Conservation (phyloP, 2,329 filamentous ascomycete species). For the Didymella glomerata region DNA sequence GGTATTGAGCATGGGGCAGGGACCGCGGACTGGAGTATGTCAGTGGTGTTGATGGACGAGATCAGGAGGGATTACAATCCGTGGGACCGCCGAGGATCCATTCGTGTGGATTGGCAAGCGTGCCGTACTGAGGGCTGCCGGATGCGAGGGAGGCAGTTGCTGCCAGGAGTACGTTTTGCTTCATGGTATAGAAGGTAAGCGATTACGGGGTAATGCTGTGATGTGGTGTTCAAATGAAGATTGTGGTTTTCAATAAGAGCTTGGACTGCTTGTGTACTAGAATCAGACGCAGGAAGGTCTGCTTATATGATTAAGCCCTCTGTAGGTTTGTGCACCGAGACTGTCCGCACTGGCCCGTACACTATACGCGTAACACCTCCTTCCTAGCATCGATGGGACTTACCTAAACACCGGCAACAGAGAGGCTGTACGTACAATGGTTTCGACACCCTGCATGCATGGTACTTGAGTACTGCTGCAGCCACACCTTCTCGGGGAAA, state of each 20-base stretch:
- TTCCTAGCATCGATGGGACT: background rate
- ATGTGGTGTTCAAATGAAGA: background rate
- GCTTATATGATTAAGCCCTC: constrained; percentile 1
- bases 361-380: constrained; percentile 15
- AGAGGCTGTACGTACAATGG: background rate
- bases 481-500: constrained; percentile 5
- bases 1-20: constrained; percentile 48
- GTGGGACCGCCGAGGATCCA: constrained; percentile 29
- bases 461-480: background rate
- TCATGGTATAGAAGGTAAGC: constrained; percentile 1
- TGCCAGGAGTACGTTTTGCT: constrained; percentile 17
- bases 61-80: constrained; percentile 22
- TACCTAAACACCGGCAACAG: background rate
- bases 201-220: background rate
- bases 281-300: background rate
- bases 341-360: background rate
- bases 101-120: constrained; percentile 20
- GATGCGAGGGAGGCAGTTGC: constrained; percentile 18
- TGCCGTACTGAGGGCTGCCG: constrained; percentile 17
- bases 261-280: too few relatives aligned
- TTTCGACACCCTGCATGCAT: too few relatives aligned
- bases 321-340: background rate
- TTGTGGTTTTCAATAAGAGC: background rate
- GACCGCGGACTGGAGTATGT: constrained; percentile 33
- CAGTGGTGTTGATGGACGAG: background rate